A percentile compares a stretch with the other conserved stretches of the same genome.
phyloP scores from a whole-genome alignment of 139 green algal genomes.

The Chlamydomonas schloesseri region DNA sequence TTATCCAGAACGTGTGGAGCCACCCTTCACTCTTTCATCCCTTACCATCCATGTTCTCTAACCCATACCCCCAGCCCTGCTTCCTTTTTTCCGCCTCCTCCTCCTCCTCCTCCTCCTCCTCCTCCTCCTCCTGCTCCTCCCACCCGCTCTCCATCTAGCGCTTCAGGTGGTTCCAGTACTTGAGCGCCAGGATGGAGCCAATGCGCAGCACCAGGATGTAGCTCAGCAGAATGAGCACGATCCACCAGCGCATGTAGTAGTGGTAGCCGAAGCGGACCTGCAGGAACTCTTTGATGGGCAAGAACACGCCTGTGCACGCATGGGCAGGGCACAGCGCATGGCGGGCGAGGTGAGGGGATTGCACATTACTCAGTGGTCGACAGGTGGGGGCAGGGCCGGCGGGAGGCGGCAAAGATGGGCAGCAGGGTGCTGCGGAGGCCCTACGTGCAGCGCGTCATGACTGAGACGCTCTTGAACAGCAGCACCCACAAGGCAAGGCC shows the following conservation, averaged over 20 bases:
- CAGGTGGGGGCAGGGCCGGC: neutral
- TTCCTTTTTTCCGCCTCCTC: too few relatives aligned
- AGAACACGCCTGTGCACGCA: conserved; percentile 10
- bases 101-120: too few relatives aligned
- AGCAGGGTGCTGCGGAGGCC: neutral
- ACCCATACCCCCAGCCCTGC: too few relatives aligned
- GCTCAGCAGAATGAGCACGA: conserved; percentile 63
- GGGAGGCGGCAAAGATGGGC: neutral
- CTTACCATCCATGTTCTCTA: too few relatives aligned
- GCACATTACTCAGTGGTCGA: too few relatives aligned
- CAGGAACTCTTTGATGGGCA: conserved; percentile 57
- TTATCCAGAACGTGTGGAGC: too few relatives aligned
- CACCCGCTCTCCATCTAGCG: neutral
- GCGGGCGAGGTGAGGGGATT: neutral
- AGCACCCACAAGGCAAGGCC: too few relatives aligned
- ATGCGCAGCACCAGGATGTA: conserved; percentile 74
- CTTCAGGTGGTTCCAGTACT: conserved; percentile 67
- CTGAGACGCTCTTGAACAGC: too few relatives aligned
- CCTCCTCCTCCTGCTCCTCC: too few relatives aligned
- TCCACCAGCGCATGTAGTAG: conserved; percentile 62
- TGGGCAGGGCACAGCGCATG: too few relatives aligned
- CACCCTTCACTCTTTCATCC: too few relatives aligned
- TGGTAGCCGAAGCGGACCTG: conserved; percentile 77
- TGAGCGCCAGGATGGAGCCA: conserved; percentile 68
- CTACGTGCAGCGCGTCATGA: too few relatives aligned